A percentile compares a stretch with the other conserved stretches of the same genome.
Evolutionary conservation across 768 basidiomycete genomes (phyloP).

Genomic region (Cubamyces lactineus): DNA sequence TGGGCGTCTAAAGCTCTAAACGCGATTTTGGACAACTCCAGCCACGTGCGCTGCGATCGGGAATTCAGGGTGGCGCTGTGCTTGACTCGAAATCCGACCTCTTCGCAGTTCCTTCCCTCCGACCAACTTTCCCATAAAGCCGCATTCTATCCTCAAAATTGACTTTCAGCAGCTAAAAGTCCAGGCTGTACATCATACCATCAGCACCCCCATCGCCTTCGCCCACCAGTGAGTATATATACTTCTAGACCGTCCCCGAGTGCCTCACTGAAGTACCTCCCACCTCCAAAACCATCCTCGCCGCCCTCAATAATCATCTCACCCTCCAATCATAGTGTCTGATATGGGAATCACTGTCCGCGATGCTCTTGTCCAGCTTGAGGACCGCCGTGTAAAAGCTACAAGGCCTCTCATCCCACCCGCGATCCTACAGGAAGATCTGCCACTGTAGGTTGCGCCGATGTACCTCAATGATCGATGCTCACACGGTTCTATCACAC

Average conservation of each 20-base stretch:
- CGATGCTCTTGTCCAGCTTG: conserved; percentile 78
- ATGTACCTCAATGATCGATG: neutral
- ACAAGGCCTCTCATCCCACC: conserved; percentile 92
- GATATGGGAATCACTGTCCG: conserved; percentile 76
- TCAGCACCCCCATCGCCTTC: conserved; percentile 1
- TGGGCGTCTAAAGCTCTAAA: neutral
- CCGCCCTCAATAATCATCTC: neutral
- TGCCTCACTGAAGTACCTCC: conserved; percentile 16
- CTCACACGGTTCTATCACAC: neutral
- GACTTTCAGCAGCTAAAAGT: neutral
- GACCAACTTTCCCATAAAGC: too few species aligned
- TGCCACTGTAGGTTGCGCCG: conserved; percentile 66
- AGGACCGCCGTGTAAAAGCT: conserved; percentile 85
- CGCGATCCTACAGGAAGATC: conserved; percentile 92
- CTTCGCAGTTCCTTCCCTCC: conserved; percentile 4
- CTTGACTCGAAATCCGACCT: conserved; percentile 17
- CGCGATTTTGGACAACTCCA: neutral
- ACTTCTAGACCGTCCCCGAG: neutral
- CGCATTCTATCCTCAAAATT: neutral
- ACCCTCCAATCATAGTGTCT: conserved; percentile 39
- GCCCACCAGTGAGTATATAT: conserved; percentile 24
- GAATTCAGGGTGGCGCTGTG: neutral
- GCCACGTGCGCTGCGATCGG: conserved; percentile 7
- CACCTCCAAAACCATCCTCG: neutral
- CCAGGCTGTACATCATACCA: conserved; percentile 7